Base-by-base conservation (phyloP, 140 eudicot species). In the Anethum foeniculum region DNA sequence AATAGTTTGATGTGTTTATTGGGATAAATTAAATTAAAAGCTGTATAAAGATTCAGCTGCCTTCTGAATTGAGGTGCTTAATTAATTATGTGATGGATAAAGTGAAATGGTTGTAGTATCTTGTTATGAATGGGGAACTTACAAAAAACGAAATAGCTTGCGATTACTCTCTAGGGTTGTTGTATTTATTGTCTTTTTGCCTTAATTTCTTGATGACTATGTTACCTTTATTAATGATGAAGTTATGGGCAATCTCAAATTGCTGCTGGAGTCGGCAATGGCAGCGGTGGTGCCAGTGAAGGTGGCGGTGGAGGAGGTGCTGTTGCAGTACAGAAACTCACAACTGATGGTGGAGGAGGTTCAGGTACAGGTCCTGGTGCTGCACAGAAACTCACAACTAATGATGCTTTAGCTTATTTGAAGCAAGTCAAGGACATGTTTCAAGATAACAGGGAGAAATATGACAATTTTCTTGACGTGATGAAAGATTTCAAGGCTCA, bases 401-500 rank as follows among this genome's bases (percentile, higher is more conserved):
- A 19, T 82, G 90, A 85, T 65, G 93, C 88, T 13, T 80, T 85
- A 36, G 77, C 80, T 16, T 89, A 89, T 85, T 88, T 89, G 69
- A 85, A 85, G 84, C 84, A 83, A 52, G 89, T 87, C 51, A 87
- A 77, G 82, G 86, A 85, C 67, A 83, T 80, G 86, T 87, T 87
- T 80, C 79, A 23, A 30, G 93, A 89, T 27, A 39, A 75, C 25
- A 72, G 77, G 77, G 88, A 89, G 27, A 89, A 54, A 72, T 89
- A 87, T 83, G 80, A 67, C 32, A 83, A 79, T 75, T 89, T 89
- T 80, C 88, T 89, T 71, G 89, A 85, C 34, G 85, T 87, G 46
- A 85, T 89, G 93, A 87, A 85, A 83, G 93, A 85, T 58, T 89
- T 83, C 44, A 85, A 77, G 84, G 88, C 88, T 27, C 84, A 85